These are phyloP conservation scores for Mediolabrus comicus DNA, from an alignment of 108 stramenopile genomes.

Conservation along the genomic window DNA sequence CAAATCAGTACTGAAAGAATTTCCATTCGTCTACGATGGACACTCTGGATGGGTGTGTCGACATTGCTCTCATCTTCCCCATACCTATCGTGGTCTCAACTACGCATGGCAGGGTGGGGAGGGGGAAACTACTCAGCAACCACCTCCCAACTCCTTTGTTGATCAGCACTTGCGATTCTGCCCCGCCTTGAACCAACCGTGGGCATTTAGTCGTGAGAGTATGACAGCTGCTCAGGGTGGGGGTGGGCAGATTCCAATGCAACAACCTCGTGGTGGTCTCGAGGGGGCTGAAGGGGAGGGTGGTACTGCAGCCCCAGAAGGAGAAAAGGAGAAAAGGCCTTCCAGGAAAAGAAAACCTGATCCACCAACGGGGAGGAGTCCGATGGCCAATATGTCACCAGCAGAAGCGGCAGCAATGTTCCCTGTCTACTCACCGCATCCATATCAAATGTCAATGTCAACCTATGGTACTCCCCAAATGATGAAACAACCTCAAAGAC, in stretches of 20 bases:
- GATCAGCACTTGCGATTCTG: conserved; percentile 37
- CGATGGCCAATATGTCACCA: neutral
- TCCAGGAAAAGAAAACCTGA: neutral
- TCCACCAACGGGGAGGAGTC: neutral
- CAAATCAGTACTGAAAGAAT: conserved; percentile 21
- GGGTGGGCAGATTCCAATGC: neutral
- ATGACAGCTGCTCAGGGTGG: neutral
- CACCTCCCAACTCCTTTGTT: conserved; percentile 42
- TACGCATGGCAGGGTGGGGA: conserved; percentile 25
- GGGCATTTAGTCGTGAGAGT: neutral
- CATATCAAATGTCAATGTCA: too few relatives aligned
- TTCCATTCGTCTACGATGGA: conserved; percentile 45
- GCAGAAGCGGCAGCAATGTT: neutral
- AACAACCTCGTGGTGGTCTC: neutral
- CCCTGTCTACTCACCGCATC: too few relatives aligned
- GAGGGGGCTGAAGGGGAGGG: neutral
- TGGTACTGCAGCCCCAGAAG: neutral
- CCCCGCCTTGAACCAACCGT: conserved; percentile 20
- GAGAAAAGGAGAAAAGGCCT: neutral
- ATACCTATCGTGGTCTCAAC: conserved; percentile 39
- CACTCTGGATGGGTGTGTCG: conserved; percentile 45
- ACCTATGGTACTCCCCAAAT: neutral
- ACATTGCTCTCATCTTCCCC: conserved; percentile 34
- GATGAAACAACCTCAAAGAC: neutral
- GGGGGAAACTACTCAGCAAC: conserved; percentile 19